Base-by-base conservation (phyloP, 2,329 filamentous ascomycete species). In the Cephalotrichum gorgonifer region DNA sequence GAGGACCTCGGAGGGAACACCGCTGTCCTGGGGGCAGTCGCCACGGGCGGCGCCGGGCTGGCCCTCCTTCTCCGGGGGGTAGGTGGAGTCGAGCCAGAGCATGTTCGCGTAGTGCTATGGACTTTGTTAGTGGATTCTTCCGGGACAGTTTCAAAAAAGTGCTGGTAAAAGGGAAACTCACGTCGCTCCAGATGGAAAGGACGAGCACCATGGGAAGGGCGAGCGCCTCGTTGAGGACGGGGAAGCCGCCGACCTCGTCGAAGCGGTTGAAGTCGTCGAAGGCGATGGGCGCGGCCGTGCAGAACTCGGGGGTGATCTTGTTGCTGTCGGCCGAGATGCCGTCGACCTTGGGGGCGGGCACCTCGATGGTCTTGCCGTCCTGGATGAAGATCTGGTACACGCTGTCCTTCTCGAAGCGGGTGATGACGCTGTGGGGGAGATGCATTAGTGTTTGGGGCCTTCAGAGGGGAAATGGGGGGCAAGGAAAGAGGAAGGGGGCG, bases 21-120 rank as follows among this genome's bases (percentile, higher is more conserved):
- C 56, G 12, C 56, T 58, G 49, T 52, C 54, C 20, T 53, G 46
- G 26, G 58, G 48, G 48, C 59, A 60, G 44, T 51, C 48, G 28
- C 59, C 58, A 12, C 59, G 56, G 45, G 49, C 55, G 26, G 51
- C 52, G 22, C 59, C 58, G 23, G 57, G 56, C 50, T 55, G 45
- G 49, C 55, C 55, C 23, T 45, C 46, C 53, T 57, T 56, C 50
- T 56, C 58, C 15, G 52, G 54, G 26, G 83, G 82, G 70, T 76
- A 84, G 61, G 69, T 75, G 52, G 76, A 78, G 70, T 88, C 84
- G 57, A 88, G 76, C 85, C 85, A 88, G 58, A 84, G 75, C 83
- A 88, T 87, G 67, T 83, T 74, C 58, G 76, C 67, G 52, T 75
- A 64, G 65, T 85, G 76, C 54, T 45, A 41, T 12, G 43, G 30